Evolutionary conservation across 2,329 filamentous ascomycete species (phyloP).

Genomic region (Fusarium metavorans): DNA sequence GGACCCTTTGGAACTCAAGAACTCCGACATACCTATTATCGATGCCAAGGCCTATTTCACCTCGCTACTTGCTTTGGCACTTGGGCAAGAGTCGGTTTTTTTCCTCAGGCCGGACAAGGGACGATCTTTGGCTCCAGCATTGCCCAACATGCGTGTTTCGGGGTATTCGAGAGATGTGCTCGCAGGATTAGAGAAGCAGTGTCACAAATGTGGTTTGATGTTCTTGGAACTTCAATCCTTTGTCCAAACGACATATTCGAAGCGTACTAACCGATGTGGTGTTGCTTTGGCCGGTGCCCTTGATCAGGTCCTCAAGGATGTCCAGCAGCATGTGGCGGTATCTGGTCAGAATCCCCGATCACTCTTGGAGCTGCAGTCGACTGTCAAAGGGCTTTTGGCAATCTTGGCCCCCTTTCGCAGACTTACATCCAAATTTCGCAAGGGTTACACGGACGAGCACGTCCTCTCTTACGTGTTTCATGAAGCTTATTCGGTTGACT

Average conservation of each 20-base stretch:
- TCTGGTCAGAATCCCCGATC: slow-evolving; percentile 58
- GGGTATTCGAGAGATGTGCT: slow-evolving; percentile 67
- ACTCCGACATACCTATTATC: slow-evolving; percentile 57
- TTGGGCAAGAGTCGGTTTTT: slow-evolving; percentile 79
- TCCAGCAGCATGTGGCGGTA: slow-evolving; percentile 62
- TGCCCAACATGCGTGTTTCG: slow-evolving; percentile 63
- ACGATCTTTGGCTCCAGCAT: slow-evolving; percentile 63
- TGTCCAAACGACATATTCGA: slow-evolving; percentile 59
- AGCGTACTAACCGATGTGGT: slow-evolving; percentile 57
- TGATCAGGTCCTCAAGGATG: slow-evolving; percentile 60
- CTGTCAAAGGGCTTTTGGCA: slow-evolving; percentile 59
- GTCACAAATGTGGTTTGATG: slow-evolving; percentile 61
- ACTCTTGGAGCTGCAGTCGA: slow-evolving; percentile 64
- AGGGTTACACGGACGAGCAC: slow-evolving; percentile 66
- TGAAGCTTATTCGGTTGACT: slow-evolving; percentile 72
- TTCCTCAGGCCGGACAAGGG: slow-evolving; percentile 71
- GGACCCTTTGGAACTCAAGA: slow-evolving; percentile 55
- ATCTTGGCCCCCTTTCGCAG: slow-evolving; percentile 65
- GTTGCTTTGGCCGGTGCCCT: slow-evolving; percentile 66
- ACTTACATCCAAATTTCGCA: slow-evolving; percentile 61
- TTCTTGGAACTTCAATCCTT: slow-evolving; percentile 61
- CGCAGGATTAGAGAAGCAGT: slow-evolving; percentile 59
- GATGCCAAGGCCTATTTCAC: slow-evolving; percentile 62
- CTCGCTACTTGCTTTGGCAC: slow-evolving; percentile 73
- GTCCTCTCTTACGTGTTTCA: slow-evolving; percentile 72